Conservation (phyloP, 2,329 filamentous ascomycete genomes). For the Domatiomyces globalis region DNA sequence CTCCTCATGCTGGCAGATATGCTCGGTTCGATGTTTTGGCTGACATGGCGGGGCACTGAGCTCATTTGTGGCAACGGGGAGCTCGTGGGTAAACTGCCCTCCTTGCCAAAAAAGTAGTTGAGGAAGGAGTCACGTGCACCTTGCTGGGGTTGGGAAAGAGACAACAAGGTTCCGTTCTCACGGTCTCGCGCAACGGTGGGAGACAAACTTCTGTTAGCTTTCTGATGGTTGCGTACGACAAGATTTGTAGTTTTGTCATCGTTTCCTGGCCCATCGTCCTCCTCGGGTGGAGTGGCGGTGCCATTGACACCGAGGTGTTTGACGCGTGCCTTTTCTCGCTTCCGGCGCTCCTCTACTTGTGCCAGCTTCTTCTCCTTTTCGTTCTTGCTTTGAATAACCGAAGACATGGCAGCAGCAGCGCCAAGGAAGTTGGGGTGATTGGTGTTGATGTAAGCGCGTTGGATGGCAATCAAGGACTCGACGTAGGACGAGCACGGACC, state of each 20-base stretch:
- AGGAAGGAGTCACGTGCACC: conserved; percentile 77
- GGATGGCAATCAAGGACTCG: conserved; percentile 91
- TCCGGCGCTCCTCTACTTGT: conserved; percentile 70
- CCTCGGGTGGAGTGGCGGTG: conserved; percentile 52
- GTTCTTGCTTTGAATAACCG: conserved; percentile 87
- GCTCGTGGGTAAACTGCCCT: conserved; percentile 46
- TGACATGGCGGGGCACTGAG: conserved; percentile 51
- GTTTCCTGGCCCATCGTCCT: conserved; percentile 33
- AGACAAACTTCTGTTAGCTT: conserved; percentile 63
- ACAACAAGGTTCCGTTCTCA: conserved; percentile 44
- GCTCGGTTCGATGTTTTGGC: conserved; percentile 63
- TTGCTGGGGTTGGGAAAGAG: conserved; percentile 34
- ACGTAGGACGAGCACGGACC: conserved; percentile 84
- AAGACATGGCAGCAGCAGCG: conserved; percentile 91
- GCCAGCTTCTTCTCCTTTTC: conserved; percentile 76
- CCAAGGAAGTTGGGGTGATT: conserved; percentile 98
- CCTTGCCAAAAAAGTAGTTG: conserved; percentile 98
- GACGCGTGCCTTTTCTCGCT: conserved; percentile 64
- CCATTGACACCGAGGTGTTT: conserved; percentile 77
- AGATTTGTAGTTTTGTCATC: conserved; percentile 40
- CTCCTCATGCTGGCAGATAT: conserved; percentile 71
- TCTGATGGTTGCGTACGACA: conserved; percentile 46
- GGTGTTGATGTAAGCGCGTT: conserved; percentile 97
- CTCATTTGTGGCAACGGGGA: conserved; percentile 29
- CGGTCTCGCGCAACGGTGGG: conserved; percentile 51